phyloP scores from a whole-genome alignment of 495 filamentous ascomycete genomes.

The Durotheca rogersii region DNA sequence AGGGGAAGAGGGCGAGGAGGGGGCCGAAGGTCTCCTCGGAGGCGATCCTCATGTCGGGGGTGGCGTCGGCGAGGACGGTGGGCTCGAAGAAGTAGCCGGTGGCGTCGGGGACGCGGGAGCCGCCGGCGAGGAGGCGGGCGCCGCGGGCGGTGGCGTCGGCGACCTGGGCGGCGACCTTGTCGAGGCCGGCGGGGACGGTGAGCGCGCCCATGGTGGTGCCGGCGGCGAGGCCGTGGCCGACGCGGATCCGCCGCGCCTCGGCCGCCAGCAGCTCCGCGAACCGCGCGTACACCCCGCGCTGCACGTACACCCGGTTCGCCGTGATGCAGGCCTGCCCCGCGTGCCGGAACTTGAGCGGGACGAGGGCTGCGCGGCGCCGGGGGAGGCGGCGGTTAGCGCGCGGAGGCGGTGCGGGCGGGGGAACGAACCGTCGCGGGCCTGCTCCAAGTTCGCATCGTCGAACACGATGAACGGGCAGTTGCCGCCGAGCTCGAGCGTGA shows the following conservation, averaged over 20 bases:
- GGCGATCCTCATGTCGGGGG: slow-evolving; percentile 62
- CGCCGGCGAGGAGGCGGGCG: slow-evolving; percentile 61
- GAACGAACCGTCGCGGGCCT: slow-evolving; percentile 52
- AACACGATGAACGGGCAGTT: slow-evolving; percentile 77
- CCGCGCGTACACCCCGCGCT: slow-evolving; percentile 55
- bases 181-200: slow-evolving; percentile 62
- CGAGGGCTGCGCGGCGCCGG: slow-evolving; percentile 38
- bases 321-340: slow-evolving; percentile 74
- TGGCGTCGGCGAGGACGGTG: slow-evolving; percentile 64
- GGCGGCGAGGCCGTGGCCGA: slow-evolving; percentile 62
- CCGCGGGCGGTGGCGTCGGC: slow-evolving; percentile 63
- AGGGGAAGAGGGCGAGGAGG: slow-evolving; percentile 64
- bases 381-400: slow-evolving; percentile 11
- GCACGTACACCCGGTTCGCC: slow-evolving; percentile 71
- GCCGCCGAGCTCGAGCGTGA: slow-evolving; percentile 71
- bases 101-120: slow-evolving; percentile 35
- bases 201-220: slow-evolving; percentile 67
- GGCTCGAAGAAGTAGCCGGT: slow-evolving; percentile 72
- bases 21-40: slow-evolving; percentile 72
- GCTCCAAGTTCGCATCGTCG: slow-evolving; percentile 68
- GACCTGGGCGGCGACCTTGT: slow-evolving; percentile 62
- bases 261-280: slow-evolving; percentile 58
- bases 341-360: slow-evolving; percentile 66
- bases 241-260: slow-evolving; percentile 55
- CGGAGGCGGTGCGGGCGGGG: slow-evolving; percentile 41